Conservation (phyloP, 441 rosid genomes). For the Pelargonium citronellum region DNA sequence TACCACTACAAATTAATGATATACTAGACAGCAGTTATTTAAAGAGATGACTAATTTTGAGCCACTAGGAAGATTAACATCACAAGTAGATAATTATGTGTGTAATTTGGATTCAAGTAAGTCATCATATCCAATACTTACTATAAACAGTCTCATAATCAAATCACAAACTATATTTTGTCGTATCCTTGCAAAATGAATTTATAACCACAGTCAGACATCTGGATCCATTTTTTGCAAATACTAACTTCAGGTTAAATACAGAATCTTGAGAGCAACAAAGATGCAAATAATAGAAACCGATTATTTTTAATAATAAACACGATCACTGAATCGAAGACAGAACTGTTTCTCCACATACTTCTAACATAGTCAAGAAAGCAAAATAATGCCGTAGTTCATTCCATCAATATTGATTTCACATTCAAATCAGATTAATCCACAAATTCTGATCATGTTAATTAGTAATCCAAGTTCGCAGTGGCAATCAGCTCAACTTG, state of each 20-base stretch:
- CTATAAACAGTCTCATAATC: too few relatives aligned
- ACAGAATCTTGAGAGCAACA: not conserved
- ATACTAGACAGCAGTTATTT: too few relatives aligned
- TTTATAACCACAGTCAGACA: not conserved
- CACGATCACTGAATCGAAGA: not conserved
- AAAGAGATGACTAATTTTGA: too few relatives aligned
- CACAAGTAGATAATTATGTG: too few relatives aligned
- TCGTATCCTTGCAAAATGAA: not conserved
- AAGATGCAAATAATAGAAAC: not conserved
- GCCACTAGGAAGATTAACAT: too few relatives aligned
- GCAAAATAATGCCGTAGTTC: not conserved
- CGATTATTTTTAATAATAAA: not conserved
- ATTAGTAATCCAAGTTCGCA: not conserved
- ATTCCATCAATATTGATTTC: not conserved
- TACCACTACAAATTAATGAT: too few relatives aligned
- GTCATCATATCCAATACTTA: too few relatives aligned
- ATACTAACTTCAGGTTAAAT: not conserved
- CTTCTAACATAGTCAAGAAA: slow-evolving; percentile 1
- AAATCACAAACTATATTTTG: too few relatives aligned
- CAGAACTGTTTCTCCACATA: not conserved
- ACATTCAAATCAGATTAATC: not conserved
- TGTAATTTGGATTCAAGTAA: too few relatives aligned
- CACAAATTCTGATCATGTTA: too few relatives aligned
- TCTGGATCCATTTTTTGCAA: not conserved
- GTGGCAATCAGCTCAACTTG: not conserved